Percentiles rank a stretch among this genome's conserved stretches.
phyloP scores from a whole-genome alignment of 305 asterid species.

The Fraxinus latifolia region DNA sequence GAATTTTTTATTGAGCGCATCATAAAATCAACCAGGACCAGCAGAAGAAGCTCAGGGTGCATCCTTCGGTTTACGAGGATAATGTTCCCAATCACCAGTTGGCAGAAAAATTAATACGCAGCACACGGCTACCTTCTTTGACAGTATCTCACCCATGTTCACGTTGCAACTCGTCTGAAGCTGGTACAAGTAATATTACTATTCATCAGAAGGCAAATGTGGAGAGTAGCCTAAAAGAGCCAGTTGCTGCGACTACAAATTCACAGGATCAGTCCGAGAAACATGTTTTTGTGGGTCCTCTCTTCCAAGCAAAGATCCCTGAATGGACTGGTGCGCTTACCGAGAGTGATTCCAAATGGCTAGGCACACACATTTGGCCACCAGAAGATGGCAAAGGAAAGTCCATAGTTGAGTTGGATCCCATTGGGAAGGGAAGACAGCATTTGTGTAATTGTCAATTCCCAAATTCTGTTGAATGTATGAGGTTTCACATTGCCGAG shows the following conservation, averaged over 20 bases:
- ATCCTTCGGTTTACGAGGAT: slow-evolving; percentile 69
- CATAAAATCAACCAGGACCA: slow-evolving; percentile 31
- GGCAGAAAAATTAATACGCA: slow-evolving; percentile 45
- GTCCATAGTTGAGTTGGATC: slow-evolving; percentile 21
- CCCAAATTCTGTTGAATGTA: slow-evolving; percentile 57
- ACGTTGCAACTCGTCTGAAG: slow-evolving; percentile 38
- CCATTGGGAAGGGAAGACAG: slow-evolving; percentile 48
- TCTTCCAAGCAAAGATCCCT: slow-evolving; percentile 61
- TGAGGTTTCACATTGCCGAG: slow-evolving; percentile 73
- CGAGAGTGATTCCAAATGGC: slow-evolving; percentile 79
- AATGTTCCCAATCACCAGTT: slow-evolving; percentile 26
- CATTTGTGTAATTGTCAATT: slow-evolving; percentile 43
- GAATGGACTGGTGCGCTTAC: slow-evolving; percentile 52
- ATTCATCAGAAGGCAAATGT: slow-evolving; percentile 31
- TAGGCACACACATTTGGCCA: slow-evolving; percentile 61
- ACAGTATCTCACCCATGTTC: slow-evolving; percentile 35
- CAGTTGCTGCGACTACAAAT: slow-evolving; percentile 12
- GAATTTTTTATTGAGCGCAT: slow-evolving; percentile 2
- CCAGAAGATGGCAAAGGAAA: slow-evolving; percentile 34
- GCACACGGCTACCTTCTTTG: slow-evolving; percentile 40
- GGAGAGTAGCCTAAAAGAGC: slow-evolving; percentile 24
- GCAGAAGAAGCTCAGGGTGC: slow-evolving; percentile 60
- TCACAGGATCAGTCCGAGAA: slow-evolving; percentile 19
- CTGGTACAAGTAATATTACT: slow-evolving; percentile 26
- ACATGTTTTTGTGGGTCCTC: slow-evolving; percentile 43